phyloP scores from a whole-genome alignment of 305 asterid species.

The Rubia peregrina region DNA sequence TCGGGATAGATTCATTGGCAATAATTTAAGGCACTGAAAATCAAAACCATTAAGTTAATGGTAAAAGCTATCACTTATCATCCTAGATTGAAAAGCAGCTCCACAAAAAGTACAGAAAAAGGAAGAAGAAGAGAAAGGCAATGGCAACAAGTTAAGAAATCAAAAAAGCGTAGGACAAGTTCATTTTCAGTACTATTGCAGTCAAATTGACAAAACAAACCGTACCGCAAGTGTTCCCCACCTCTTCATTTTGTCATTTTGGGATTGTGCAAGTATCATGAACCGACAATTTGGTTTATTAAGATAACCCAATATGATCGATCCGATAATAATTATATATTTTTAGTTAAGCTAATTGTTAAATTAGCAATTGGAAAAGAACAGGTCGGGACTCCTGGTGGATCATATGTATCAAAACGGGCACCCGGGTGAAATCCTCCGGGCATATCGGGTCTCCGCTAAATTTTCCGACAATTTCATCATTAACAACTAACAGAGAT shows the following conservation, averaged over 20 bases:
- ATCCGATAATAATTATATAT: too few relatives aligned
- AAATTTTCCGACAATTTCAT: constrained; percentile 37
- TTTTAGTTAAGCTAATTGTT: too few relatives aligned
- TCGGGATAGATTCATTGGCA: not conserved
- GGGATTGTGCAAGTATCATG: too few relatives aligned
- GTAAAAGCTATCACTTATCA: constrained; percentile 1
- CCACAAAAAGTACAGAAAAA: not conserved
- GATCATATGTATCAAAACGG: constrained; percentile 86
- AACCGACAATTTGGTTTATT: too few relatives aligned
- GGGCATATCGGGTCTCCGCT: constrained; percentile 42
- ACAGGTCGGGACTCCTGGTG: constrained; percentile 66
- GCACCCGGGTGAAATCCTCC: constrained; percentile 73
- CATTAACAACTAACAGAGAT: constrained; percentile 15
- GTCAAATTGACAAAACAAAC: constrained; percentile 3
- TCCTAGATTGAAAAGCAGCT: not conserved
- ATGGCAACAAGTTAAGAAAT: constrained; percentile 8
- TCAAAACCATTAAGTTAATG: not conserved
- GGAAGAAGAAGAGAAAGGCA: not conserved
- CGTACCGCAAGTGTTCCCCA: not conserved
- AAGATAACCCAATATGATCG: too few relatives aligned
- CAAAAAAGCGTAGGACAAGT: not conserved
- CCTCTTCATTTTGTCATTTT: not conserved
- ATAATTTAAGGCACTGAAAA: not conserved
- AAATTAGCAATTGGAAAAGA: too few relatives aligned
- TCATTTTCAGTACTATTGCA: not conserved